phyloP scores from a whole-genome alignment of 805 yeast genomes.

The Kuraishia borneana region DNA sequence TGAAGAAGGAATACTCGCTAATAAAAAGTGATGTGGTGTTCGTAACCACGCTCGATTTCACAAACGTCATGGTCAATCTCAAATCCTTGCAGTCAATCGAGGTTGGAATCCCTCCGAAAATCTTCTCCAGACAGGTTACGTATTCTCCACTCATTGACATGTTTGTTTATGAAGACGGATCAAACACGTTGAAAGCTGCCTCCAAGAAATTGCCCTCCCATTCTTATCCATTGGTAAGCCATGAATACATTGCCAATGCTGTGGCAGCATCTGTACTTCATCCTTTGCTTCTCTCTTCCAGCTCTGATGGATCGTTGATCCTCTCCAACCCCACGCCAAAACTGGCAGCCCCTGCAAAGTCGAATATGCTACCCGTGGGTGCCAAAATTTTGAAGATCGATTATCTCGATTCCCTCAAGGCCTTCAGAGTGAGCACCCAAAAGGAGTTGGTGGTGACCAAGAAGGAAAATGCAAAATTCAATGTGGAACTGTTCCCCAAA shows the following conservation, averaged over 20 bases:
- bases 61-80: slow-evolving; percentile 10
- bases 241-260: slow-evolving; percentile 1
- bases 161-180: slow-evolving; percentile 9
- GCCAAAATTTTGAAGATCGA: slow-evolving; percentile 11
- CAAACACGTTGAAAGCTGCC: slow-evolving; percentile 8
- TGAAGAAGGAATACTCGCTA: no score
- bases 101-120: slow-evolving; percentile 7
- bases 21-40: slow-evolving; percentile 5
- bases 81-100: slow-evolving; percentile 5
- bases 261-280: slow-evolving; percentile 8
- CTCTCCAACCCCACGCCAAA: slow-evolving; percentile 8
- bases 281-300: slow-evolving; percentile 8
- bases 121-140: slow-evolving; percentile 5
- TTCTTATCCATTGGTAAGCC: slow-evolving; percentile 1
- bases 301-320: slow-evolving; percentile 9
- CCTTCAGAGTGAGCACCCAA: slow-evolving; percentile 12
- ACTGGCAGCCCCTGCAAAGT: slow-evolving; percentile 5
- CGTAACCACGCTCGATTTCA: slow-evolving; percentile 9
- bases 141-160: slow-evolving; percentile 11
- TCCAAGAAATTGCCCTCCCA: slow-evolving; percentile 10
- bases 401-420: slow-evolving; percentile 4
- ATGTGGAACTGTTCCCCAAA: slow-evolving; percentile 7
- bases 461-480: slow-evolving; percentile 6
- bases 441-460: slow-evolving; percentile 6
- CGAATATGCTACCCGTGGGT: slow-evolving; percentile 8